A percentile compares a stretch with the other conserved stretches of the same genome.
Conservation (phyloP, 192 early-diverging fungal genomes). For the Umbelopsis sp. region DNA sequence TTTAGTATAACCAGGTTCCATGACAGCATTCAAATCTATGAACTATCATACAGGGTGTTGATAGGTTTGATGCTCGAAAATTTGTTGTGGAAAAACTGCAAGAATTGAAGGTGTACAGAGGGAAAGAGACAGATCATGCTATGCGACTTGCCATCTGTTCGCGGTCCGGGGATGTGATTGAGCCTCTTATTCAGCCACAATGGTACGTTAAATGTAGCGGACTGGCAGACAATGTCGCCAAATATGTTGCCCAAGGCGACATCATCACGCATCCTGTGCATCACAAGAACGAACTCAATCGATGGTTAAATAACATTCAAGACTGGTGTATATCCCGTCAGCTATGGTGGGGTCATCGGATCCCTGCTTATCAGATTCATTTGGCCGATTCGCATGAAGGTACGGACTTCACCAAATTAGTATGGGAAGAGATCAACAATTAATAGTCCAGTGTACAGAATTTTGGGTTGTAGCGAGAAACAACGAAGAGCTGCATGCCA, state of each 20-base stretch:
- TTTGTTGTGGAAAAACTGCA: slow-evolving; percentile 67
- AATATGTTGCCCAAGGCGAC: slow-evolving; percentile 62
- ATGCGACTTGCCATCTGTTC: slow-evolving; percentile 74
- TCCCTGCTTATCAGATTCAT: slow-evolving; percentile 83
- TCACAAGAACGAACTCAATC: slow-evolving; percentile 82
- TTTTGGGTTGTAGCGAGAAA: slow-evolving; percentile 70
- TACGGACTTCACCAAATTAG: too few species aligned
- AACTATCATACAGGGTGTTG: slow-evolving; percentile 60
- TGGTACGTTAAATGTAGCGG: slow-evolving; percentile 90
- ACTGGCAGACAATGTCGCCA: slow-evolving; percentile 70
- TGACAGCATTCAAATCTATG: background rate
- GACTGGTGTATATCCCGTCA: slow-evolving; percentile 99
- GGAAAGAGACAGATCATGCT: slow-evolving; percentile 75
- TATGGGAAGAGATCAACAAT: too few species aligned
- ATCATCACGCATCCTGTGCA: slow-evolving; percentile 73
- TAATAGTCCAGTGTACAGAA: slow-evolving; percentile 12
- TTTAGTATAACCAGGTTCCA: background rate
- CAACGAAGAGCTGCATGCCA: slow-evolving; percentile 56
- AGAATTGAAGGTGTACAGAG: slow-evolving; percentile 68
- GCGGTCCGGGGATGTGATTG: slow-evolving; percentile 92
- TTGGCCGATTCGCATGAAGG: slow-evolving; percentile 42
- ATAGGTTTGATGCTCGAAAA: slow-evolving; percentile 82
- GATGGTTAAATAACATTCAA: slow-evolving; percentile 81
- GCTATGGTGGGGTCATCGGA: slow-evolving; percentile 97
- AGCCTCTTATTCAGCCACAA: slow-evolving; percentile 94